phyloP scores from a whole-genome alignment of 163 green algal species.

The Chlamydomonas reinhardtii region DNA sequence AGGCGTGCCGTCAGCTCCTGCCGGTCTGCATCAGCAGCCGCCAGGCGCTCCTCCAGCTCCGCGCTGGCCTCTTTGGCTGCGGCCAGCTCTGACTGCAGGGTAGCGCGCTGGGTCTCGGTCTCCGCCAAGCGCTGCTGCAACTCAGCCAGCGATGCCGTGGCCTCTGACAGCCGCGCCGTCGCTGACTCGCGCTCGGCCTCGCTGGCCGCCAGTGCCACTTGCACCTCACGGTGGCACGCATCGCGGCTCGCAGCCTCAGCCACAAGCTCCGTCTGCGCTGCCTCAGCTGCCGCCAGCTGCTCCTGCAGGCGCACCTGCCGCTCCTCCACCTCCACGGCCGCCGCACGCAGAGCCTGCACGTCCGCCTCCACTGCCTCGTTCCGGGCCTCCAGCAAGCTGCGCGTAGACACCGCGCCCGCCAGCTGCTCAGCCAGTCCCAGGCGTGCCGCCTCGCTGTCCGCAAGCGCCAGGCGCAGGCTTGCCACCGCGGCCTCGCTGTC shows the following conservation, averaged over 20 bases:
- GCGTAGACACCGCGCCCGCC: no score
- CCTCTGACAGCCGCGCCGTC: not conserved
- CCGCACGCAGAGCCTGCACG: conserved; percentile 17
- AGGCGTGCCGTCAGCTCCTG: not conserved
- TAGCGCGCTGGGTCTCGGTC: conserved; percentile 17
- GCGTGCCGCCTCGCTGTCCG: not conserved
- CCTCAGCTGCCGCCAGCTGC: not conserved
- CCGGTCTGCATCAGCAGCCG: not conserved
- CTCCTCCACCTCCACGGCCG: conserved; percentile 6
- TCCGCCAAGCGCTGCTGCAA: not conserved
- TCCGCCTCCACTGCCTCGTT: conserved; percentile 2
- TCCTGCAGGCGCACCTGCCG: not conserved
- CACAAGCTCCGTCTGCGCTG: not conserved
- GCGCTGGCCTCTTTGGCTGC: not conserved
- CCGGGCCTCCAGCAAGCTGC: conserved; percentile 1
- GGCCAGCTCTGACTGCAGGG: conserved; percentile 28
- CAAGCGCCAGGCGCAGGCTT: not conserved
- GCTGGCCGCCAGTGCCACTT: not conserved
- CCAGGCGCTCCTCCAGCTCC: not conserved
- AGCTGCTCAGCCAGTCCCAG: not conserved
- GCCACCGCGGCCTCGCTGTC: not conserved
- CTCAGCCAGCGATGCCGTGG: not conserved
- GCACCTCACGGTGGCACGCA: not conserved
- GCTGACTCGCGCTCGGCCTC: not conserved
- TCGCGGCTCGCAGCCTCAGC: not conserved